Evolutionary conservation across 2,329 filamentous ascomycete genomes (phyloP).

Genomic region (Sclerotinia sclerotiorum): DNA sequence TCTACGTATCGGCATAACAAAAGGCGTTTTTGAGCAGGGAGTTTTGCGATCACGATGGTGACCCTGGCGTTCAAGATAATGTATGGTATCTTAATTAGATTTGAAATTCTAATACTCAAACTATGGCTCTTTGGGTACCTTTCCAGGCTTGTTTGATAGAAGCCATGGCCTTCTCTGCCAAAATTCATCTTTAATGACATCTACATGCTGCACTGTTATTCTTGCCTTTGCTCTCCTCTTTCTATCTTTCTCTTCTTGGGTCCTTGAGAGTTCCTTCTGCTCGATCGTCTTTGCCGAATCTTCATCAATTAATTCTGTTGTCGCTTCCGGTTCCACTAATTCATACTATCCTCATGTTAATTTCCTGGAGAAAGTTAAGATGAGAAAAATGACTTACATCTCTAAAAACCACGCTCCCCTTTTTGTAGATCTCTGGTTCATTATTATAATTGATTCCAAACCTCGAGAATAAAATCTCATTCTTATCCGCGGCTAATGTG

Average conservation of each 20-base stretch:
- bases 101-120: constrained; percentile 22
- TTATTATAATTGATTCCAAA: constrained; percentile 98
- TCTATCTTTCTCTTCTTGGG: constrained; percentile 78
- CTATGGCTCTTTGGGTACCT: constrained; percentile 58
- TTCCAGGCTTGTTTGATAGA: constrained; percentile 70
- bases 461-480: constrained; percentile 86
- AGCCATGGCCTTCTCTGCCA: constrained; percentile 88
- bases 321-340: constrained; percentile 57
- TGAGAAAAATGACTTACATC: constrained; percentile 47
- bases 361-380: constrained; percentile 1
- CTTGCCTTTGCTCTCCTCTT: constrained; percentile 79
- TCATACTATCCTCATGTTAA: constrained; percentile 56
- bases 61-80: constrained; percentile 26
- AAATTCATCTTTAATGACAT: constrained; percentile 94
- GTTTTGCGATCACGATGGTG: constrained; percentile 25
- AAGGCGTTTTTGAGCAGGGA: constrained; percentile 32
- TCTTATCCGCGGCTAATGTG: constrained; percentile 83
- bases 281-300: constrained; percentile 51
- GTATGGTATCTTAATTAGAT: constrained; percentile 22
- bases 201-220: constrained; percentile 80
- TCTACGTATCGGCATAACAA: constrained; percentile 23
- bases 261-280: constrained; percentile 64
- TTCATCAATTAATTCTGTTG: constrained; percentile 45
- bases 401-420: constrained; percentile 86
- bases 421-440: constrained; percentile 87